phyloP scores from a whole-genome alignment of 2,329 filamentous ascomycete species.

The Fusarium sp. region DNA sequence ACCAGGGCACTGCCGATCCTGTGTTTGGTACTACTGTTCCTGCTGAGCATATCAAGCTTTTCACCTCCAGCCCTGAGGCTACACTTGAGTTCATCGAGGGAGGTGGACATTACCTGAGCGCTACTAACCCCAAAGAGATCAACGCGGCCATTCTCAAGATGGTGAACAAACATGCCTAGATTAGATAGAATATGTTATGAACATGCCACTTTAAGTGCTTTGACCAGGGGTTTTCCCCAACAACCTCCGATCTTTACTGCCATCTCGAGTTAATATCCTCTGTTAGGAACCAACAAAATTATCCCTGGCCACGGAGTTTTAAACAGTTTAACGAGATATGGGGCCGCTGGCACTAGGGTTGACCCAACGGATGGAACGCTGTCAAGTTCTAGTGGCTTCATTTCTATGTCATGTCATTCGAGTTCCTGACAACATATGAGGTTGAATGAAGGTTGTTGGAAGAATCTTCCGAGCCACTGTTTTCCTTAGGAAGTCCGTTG shows the following conservation, averaged over 20 bases:
- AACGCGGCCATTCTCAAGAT: constrained; percentile 61
- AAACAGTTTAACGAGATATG: constrained; percentile 4
- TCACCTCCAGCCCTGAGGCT: constrained; percentile 60
- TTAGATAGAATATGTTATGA: neutral
- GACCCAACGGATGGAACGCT: constrained; percentile 3
- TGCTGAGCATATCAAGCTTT: constrained; percentile 64
- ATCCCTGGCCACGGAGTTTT: neutral
- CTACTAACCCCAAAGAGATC: constrained; percentile 62
- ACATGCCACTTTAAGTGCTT: neutral
- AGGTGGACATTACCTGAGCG: constrained; percentile 64
- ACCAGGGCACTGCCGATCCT: constrained; percentile 61
- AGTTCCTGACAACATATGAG: neutral
- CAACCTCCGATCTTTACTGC: neutral
- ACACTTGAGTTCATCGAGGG: constrained; percentile 60
- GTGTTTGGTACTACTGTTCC: constrained; percentile 59
- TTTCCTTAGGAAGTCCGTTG: neutral
- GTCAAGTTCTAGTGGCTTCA: neutral
- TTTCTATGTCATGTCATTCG: neutral
- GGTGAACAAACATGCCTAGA: constrained; percentile 56
- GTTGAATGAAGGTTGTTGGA: neutral
- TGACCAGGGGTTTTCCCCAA: neutral
- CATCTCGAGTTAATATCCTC: neutral
- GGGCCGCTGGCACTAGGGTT: constrained; percentile 14
- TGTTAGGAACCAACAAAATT: constrained; percentile 9
- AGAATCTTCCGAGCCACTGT: neutral